Evolutionary conservation across 2,329 filamentous ascomycete species (phyloP).

Genomic region (Tolypocladium tundrense): DNA sequence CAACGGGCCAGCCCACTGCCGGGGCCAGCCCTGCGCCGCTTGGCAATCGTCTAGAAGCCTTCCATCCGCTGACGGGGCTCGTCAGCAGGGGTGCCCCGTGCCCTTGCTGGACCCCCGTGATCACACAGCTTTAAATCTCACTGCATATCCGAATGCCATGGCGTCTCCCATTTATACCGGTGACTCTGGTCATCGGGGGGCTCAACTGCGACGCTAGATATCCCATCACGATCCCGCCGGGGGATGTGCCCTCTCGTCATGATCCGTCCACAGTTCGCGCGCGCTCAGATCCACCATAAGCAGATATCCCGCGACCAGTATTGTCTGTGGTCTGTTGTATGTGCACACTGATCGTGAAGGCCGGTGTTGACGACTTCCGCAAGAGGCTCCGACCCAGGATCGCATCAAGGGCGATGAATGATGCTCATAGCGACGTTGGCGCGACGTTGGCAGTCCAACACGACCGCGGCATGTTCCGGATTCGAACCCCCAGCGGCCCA

Average conservation of each 20-base stretch:
- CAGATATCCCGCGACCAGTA: not conserved
- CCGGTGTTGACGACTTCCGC: not conserved
- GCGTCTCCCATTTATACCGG: not conserved
- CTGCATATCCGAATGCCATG: not conserved
- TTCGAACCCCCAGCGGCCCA: not conserved
- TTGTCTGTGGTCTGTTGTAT: not conserved
- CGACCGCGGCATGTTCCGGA: not conserved
- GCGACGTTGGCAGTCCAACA: not conserved
- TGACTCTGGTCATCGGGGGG: not conserved
- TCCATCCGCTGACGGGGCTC: not conserved
- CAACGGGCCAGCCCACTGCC: not conserved
- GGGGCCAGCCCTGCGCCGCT: not conserved
- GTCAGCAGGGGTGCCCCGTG: too few relatives aligned
- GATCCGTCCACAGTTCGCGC: not conserved
- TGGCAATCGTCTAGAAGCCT: not conserved
- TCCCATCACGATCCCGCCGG: not conserved
- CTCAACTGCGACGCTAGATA: not conserved
- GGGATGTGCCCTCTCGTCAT: not conserved
- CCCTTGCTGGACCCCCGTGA: not conserved
- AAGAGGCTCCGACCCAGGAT: not conserved
- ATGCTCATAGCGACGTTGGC: not conserved
- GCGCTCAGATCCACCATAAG: not conserved
- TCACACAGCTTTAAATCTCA: not conserved
- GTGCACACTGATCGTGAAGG: not conserved
- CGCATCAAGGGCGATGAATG: not conserved